phyloP scores from a whole-genome alignment of 108 stramenopile genomes.

The Asterionellopsis glacialis region DNA sequence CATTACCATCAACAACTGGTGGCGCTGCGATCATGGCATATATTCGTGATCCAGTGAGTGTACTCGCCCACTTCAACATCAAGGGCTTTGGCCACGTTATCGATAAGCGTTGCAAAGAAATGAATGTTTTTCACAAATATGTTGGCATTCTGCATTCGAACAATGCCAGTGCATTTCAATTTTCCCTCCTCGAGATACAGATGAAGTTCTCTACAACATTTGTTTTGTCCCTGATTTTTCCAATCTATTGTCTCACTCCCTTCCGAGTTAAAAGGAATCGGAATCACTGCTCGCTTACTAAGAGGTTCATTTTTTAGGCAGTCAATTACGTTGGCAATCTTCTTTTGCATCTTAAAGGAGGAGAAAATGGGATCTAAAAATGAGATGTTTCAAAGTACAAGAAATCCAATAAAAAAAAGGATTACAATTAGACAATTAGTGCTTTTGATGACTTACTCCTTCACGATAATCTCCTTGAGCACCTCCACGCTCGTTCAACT shows the following conservation, averaged over 20 bases:
- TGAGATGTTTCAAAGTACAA: too few species aligned
- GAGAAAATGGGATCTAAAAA: neutral
- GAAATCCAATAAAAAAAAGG: too few species aligned
- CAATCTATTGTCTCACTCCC: conserved; percentile 36
- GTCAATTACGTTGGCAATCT: conserved; percentile 57
- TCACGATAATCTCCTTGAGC: conserved; percentile 62
- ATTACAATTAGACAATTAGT: too few species aligned
- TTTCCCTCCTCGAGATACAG: conserved; percentile 56
- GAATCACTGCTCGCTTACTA: conserved; percentile 52
- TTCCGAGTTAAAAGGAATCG: conserved; percentile 40
- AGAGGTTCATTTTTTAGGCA: conserved; percentile 43
- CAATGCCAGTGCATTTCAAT: conserved; percentile 47
- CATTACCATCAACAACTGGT: conserved; percentile 19
- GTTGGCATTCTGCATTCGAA: conserved; percentile 59
- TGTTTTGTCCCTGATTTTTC: conserved; percentile 53
- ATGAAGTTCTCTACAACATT: conserved; percentile 57
- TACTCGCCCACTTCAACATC: conserved; percentile 47
- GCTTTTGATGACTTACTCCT: conserved; percentile 5
- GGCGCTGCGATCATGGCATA: conserved; percentile 39
- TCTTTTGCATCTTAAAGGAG: conserved; percentile 22
- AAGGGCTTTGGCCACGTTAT: conserved; percentile 42
- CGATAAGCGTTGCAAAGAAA: conserved; percentile 51
- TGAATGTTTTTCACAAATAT: conserved; percentile 65
- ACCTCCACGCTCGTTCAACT: conserved; percentile 42
- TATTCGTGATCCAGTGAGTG: conserved; percentile 49